These are phyloP conservation scores for Exophiala viscosa DNA, from an alignment of 2,329 filamentous ascomycete species.

Conservation along the genomic window DNA sequence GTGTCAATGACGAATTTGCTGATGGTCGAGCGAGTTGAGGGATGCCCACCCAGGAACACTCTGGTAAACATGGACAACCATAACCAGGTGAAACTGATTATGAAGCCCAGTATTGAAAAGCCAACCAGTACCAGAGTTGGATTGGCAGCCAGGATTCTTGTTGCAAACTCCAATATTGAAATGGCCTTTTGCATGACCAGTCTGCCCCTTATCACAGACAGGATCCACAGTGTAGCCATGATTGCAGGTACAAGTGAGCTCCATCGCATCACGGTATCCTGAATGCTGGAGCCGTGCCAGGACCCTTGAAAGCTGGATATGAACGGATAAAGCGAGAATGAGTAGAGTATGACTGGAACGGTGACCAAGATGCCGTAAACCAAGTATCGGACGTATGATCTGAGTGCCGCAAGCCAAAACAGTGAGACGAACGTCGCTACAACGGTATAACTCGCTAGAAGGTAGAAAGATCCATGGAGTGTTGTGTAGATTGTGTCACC, in stretches of 20 bases:
- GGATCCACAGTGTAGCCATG: conserved; percentile 74
- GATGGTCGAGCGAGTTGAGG: conserved; percentile 51
- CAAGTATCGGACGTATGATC: conserved; percentile 81
- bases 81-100: conserved; percentile 88
- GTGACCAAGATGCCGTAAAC: conserved; percentile 76
- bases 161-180: conserved; percentile 86
- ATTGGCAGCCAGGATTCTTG: conserved; percentile 79
- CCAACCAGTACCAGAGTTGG: conserved; percentile 80
- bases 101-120: conserved; percentile 67
- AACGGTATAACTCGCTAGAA: conserved; percentile 85
- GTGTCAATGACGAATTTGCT: conserved; percentile 75
- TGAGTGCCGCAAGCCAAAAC: conserved; percentile 81
- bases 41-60: conserved; percentile 88
- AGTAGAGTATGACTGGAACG: conserved; percentile 79
- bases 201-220: conserved; percentile 75
- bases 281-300: conserved; percentile 70
- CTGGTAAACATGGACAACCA: conserved; percentile 97
- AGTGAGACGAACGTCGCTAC: conserved; percentile 85
- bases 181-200: conserved; percentile 78
- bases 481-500: conserved; percentile 95
- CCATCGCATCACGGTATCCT: conserved; percentile 88
- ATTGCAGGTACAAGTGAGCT: conserved; percentile 71
- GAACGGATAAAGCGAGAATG: conserved; percentile 87
- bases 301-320: conserved; percentile 80
- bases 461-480: conserved; percentile 78